These are phyloP conservation scores for Alopecurus myosuroides DNA, from an alignment of 176 grass and related monocot species.

Conservation along the genomic window DNA sequence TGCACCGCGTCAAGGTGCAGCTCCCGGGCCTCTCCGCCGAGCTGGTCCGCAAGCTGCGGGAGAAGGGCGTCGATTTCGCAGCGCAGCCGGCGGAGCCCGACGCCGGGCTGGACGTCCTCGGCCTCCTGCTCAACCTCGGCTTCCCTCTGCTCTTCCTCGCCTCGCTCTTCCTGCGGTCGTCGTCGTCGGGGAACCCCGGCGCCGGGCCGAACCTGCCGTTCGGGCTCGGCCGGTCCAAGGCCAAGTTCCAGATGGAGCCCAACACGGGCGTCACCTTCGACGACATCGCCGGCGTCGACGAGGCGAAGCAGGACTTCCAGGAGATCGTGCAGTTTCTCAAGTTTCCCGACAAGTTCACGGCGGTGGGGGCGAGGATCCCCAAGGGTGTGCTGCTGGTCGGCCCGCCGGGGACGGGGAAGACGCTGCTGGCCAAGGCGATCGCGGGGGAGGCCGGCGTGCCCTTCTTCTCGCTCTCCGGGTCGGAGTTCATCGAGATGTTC, in stretches of 20 bases:
- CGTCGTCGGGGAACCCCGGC: slow-evolving; percentile 4
- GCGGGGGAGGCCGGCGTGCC: slow-evolving; percentile 79
- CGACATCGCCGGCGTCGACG: slow-evolving; percentile 74
- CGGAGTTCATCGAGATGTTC: slow-evolving; percentile 92
- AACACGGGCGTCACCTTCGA: slow-evolving; percentile 84
- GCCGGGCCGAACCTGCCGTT: slow-evolving; percentile 51
- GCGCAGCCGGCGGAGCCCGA: slow-evolving; percentile 50
- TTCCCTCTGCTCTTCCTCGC: slow-evolving; percentile 70
- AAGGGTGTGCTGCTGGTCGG: slow-evolving; percentile 71
- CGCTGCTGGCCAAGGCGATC: slow-evolving; percentile 73
- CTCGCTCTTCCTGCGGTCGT: slow-evolving; percentile 31
- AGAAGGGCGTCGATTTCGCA: slow-evolving; percentile 63
- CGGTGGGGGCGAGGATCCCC: slow-evolving; percentile 59
- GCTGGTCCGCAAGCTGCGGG: slow-evolving; percentile 58
- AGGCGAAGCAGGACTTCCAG: slow-evolving; percentile 86
- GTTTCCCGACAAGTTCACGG: slow-evolving; percentile 60
- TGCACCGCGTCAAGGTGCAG: slow-evolving; percentile 69
- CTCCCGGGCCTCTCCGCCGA: slow-evolving; percentile 49
- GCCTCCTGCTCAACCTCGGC: slow-evolving; percentile 43
- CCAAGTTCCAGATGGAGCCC: slow-evolving; percentile 90
- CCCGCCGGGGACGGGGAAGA: slow-evolving; percentile 70
- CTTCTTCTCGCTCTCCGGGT: slow-evolving; percentile 81
- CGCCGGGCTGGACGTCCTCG: slow-evolving; percentile 37
- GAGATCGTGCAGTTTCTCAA: slow-evolving; percentile 83
- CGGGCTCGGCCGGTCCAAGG: slow-evolving; percentile 64